Evolutionary conservation across 2,329 filamentous ascomycete species (phyloP), one percentile per base, ranked within the genome.

Genomic region (Fusarium sp.): DNA sequence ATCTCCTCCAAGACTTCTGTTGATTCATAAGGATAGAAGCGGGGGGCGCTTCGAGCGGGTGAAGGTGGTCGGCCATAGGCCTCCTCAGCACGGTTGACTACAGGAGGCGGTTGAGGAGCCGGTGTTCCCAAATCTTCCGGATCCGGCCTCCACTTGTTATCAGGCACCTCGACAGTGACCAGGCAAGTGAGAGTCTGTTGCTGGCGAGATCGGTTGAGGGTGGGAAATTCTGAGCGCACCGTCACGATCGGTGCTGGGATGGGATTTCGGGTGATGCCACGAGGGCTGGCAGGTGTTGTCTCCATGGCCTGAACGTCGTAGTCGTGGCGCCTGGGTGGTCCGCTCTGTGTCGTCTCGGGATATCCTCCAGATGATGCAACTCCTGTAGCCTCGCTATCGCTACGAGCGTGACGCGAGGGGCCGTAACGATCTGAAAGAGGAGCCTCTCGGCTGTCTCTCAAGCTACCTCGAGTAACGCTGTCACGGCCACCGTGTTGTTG

Each of bases 221-320:
- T 98, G 0, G 96, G 96, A 76, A 97, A 99, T 80, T 99, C 96
- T 77, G 95, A 98, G 64, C 95, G 92, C 51, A 99, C 91, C 0
- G 93, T 97, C n/a, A 99, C 93, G 0, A 89, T 91, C 0, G 96
- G 96, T 6, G 93, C 84, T 1, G 96, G 94, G 63, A 98, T 97
- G 0, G 93, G 93, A 73, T 97, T 97, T 74, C 91, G 92, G 9
- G 89, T 86, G 18, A 91, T 86, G 6, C 85, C 81, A 36, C 91
- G 89, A 6, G 93, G 91, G 79, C 89, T 93, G 69, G 88, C 87
- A 16, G 96, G 85, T 33, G 90, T 91, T 0, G 92, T 93, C 79
- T 97, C 95, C 93, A 97, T 97, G 4, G 94, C 93, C 78, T 98
- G 95, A 14, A 97, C 88, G 76, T 98, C 96, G 76, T 97, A 98